A percentile compares a stretch with the other conserved stretches of the same genome.
These are phyloP conservation scores for Moricandia moricandioides DNA, from an alignment of 345 rosid species.

Conservation along the genomic window DNA sequence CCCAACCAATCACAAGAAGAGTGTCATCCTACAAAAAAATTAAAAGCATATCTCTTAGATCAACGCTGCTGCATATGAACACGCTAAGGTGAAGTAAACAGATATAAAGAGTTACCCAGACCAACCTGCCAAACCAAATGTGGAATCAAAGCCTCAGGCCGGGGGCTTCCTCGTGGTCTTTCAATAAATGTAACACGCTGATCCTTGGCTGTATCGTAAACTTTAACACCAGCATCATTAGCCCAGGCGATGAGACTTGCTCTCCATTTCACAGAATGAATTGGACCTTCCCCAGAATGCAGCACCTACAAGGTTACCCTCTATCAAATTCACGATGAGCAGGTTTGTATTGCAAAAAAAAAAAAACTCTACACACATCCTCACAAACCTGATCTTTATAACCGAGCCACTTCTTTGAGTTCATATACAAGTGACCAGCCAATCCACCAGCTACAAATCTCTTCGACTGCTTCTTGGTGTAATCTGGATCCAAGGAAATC, in stretches of 20 bases:
- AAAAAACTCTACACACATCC: neutral
- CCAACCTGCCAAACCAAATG: constrained; percentile 99
- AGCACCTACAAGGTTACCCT: constrained; percentile 52
- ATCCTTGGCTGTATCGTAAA: constrained; percentile 88
- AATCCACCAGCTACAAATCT: constrained; percentile 97
- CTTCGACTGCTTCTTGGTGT: constrained; percentile 62
- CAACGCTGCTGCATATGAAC: constrained; percentile 2
- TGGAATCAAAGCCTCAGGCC: constrained; percentile 85
- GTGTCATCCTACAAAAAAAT: constrained; percentile 66
- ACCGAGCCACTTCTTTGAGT: constrained; percentile 91
- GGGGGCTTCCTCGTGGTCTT: constrained; percentile 88
- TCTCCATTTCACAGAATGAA: constrained; percentile 93
- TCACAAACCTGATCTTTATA: constrained; percentile 75
- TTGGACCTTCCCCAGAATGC: constrained; percentile 99
- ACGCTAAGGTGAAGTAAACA: neutral
- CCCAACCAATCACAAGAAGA: constrained; percentile 98
- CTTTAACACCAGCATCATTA: constrained; percentile 93
- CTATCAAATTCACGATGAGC: constrained; percentile 10
- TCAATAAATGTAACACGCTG: constrained; percentile 94
- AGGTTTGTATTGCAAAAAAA: neutral
- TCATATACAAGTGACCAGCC: constrained; percentile 87
- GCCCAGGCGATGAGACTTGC: constrained; percentile 98
- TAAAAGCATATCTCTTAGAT: constrained; percentile 4
- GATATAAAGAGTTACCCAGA: constrained; percentile 3
- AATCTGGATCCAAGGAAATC: constrained; percentile 86